phyloP scores from a whole-genome alignment of 2,329 filamentous ascomycete species.

The Coniella vitis region DNA sequence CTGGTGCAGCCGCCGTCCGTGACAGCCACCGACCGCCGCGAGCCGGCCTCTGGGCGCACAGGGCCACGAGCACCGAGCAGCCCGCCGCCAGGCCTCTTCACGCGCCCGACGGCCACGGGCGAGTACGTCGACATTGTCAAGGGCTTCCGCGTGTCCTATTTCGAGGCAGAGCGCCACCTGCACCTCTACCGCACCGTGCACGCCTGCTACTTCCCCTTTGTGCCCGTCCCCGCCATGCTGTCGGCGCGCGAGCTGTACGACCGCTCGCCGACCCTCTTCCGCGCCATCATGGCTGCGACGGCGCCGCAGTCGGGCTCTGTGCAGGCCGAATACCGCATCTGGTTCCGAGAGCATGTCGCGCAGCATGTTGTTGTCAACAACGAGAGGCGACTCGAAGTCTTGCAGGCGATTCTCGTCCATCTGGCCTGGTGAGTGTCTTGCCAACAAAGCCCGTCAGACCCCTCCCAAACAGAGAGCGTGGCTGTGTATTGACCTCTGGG shows the following conservation, averaged over 20 bases:
- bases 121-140: conserved; percentile 28
- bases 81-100: not conserved
- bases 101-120: not conserved
- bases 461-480: not conserved
- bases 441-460: not conserved
- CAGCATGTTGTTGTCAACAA: conserved; percentile 30
- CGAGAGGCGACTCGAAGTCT: conserved; percentile 28
- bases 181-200: conserved; percentile 28
- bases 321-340: conserved; percentile 27
- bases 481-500: not conserved
- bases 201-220: conserved; percentile 32
- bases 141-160: conserved; percentile 27
- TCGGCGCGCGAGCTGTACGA: conserved; percentile 26
- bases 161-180: conserved; percentile 27
- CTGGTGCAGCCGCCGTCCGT: conserved; percentile 2
- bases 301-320: conserved; percentile 25
- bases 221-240: conserved; percentile 23
- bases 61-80: not conserved
- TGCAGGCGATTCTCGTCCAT: conserved; percentile 33
- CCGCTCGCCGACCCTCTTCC: conserved; percentile 30
- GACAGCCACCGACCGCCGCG: not conserved
- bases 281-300: conserved; percentile 28
- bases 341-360: conserved; percentile 32
- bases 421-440: conserved; percentile 28
- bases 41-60: not conserved